phyloP scores from a whole-genome alignment of 768 basidiomycete species.

The Termitomyces heimii region DNA sequence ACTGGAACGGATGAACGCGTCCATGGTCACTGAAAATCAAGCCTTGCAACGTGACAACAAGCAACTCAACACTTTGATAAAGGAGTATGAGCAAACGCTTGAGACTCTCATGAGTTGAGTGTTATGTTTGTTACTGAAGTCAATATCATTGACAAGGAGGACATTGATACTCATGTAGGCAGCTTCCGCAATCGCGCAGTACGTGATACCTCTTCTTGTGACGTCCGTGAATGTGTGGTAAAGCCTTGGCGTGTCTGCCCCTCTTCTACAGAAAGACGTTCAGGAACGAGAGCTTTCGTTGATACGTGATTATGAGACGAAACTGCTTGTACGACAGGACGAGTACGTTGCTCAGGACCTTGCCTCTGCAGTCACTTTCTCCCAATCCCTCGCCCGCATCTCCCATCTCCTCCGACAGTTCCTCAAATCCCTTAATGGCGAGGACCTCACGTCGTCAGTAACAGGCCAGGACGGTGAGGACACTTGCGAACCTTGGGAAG shows the following conservation, averaged over 20 bases:
- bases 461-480: slow-evolving; percentile 25
- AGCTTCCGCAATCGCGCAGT: slow-evolving; percentile 88
- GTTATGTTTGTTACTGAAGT: background rate
- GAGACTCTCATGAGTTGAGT: slow-evolving; percentile 84
- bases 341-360: slow-evolving; percentile 56
- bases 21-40: slow-evolving; percentile 80
- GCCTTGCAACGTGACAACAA: slow-evolving; percentile 90
- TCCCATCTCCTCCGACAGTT: slow-evolving; percentile 65
- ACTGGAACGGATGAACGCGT: slow-evolving; percentile 81
- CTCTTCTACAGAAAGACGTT: slow-evolving; percentile 65
- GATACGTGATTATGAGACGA: slow-evolving; percentile 86
- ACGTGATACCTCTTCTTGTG: slow-evolving; percentile 25
- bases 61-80: slow-evolving; percentile 83
- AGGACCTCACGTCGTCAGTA: slow-evolving; percentile 35
- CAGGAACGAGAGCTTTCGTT: slow-evolving; percentile 89
- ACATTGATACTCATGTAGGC: slow-evolving; percentile 20
- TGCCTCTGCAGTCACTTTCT: slow-evolving; percentile 55
- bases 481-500: slow-evolving; percentile 33
- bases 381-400: slow-evolving; percentile 62
- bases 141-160: slow-evolving; percentile 1
- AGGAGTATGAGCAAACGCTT: slow-evolving; percentile 95
- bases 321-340: slow-evolving; percentile 72
- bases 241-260: background rate
- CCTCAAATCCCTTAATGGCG: slow-evolving; percentile 65
- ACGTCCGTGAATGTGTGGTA: background rate